A percentile compares a stretch with the other conserved stretches of the same genome.
Evolutionary conservation across 768 basidiomycete genomes (phyloP).

Genomic region (Russula foetens): DNA sequence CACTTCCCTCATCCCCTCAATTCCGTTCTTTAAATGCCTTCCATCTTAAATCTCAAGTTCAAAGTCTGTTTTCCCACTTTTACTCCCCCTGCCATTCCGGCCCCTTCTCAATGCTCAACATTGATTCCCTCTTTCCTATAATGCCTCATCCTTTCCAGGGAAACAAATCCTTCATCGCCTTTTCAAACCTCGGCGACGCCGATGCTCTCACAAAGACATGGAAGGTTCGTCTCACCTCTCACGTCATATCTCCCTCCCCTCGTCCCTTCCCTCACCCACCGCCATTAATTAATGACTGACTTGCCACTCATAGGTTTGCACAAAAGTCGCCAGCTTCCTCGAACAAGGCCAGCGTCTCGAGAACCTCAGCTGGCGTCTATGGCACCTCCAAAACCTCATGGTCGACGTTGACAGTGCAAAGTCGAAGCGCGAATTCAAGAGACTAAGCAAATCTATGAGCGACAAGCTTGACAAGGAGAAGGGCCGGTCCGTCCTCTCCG

Average conservation of each 20-base stretch:
- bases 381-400: slow-evolving; percentile 88
- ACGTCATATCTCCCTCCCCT: slow-evolving; percentile 7
- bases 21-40: slow-evolving; percentile 54
- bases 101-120: neutral
- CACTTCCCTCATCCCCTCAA: neutral
- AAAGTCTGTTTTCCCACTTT: slow-evolving; percentile 40
- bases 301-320: slow-evolving; percentile 53
- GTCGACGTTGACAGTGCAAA: slow-evolving; percentile 87
- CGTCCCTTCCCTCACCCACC: neutral
- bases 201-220: slow-evolving; percentile 85
- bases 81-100: neutral
- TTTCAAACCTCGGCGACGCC: slow-evolving; percentile 78
- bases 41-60: slow-evolving; percentile 83
- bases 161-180: slow-evolving; percentile 93
- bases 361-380: slow-evolving; percentile 88
- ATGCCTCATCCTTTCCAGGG: slow-evolving; percentile 37
- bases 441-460: slow-evolving; percentile 80
- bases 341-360: slow-evolving; percentile 88
- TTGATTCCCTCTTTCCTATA: slow-evolving; percentile 21
- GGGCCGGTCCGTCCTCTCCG: slow-evolving; percentile 53
- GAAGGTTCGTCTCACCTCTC: slow-evolving; percentile 55
- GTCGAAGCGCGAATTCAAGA: slow-evolving; percentile 85
- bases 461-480: slow-evolving; percentile 92
- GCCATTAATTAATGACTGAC: neutral
- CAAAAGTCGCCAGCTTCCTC: slow-evolving; percentile 84